phyloP scores from a whole-genome alignment of 495 filamentous ascomycete species.

The Neurospora hispaniola region DNA sequence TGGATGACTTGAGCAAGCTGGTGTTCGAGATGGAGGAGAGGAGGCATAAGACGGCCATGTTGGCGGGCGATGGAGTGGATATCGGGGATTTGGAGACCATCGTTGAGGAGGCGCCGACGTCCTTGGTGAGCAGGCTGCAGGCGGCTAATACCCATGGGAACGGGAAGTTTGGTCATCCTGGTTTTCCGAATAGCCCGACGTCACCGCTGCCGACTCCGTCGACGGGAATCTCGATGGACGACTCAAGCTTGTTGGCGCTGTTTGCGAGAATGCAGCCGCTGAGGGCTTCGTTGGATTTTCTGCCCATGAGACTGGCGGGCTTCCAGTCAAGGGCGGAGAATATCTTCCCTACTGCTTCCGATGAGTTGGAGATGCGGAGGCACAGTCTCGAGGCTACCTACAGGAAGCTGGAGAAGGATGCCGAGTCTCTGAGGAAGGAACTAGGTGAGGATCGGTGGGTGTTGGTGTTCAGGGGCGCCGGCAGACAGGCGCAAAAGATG shows the following conservation, averaged over 20 bases:
- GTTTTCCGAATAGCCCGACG: constrained; percentile 44
- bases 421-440: constrained; percentile 75
- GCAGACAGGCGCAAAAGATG: constrained; percentile 86
- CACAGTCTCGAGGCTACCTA: constrained; percentile 64
- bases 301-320: constrained; percentile 87
- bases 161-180: constrained; percentile 58
- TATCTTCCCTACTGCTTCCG: constrained; percentile 79
- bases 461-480: constrained; percentile 86
- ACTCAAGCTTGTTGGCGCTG: constrained; percentile 69
- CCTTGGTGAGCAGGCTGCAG: constrained; percentile 28
- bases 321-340: constrained; percentile 67
- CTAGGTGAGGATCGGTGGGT: constrained; percentile 94
- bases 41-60: constrained; percentile 59
- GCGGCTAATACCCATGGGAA: constrained; percentile 15
- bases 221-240: constrained; percentile 57
- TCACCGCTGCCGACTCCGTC: constrained; percentile 43
- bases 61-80: constrained; percentile 55
- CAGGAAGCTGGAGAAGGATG: constrained; percentile 74
- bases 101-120: constrained; percentile 71
- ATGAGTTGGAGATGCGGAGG: constrained; percentile 68
- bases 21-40: constrained; percentile 97
- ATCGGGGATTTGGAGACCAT: constrained; percentile 89
- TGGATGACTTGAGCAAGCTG: constrained; percentile 68
- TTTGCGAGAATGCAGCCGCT: constrained; percentile 94
- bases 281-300: constrained; percentile 83